phyloP scores from a whole-genome alignment of 352 stramenopile genomes.

The Globisporangium emineosum region DNA sequence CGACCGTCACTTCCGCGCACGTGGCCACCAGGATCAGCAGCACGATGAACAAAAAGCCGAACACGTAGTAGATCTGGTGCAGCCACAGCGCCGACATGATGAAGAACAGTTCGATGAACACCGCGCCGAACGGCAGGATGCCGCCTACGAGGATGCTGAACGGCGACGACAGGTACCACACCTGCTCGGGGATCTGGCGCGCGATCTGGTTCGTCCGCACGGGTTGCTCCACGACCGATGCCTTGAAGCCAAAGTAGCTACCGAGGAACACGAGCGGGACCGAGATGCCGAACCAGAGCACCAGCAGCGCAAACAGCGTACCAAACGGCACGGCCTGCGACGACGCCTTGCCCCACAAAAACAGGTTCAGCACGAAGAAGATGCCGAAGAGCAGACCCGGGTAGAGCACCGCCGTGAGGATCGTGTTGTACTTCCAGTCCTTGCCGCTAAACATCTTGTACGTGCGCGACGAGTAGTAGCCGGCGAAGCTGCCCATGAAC shows the following conservation, averaged over 20 bases:
- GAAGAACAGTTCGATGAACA: slow-evolving; percentile 99
- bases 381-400: slow-evolving; percentile 91
- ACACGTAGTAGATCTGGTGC: slow-evolving; percentile 99
- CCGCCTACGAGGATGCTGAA: slow-evolving; percentile 96
- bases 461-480: slow-evolving; percentile 94
- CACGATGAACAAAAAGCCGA: slow-evolving; percentile 99
- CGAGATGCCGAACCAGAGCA: slow-evolving; percentile 98
- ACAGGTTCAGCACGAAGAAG: slow-evolving; percentile 97
- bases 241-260: slow-evolving; percentile 95
- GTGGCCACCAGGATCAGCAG: slow-evolving; percentile 97
- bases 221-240: slow-evolving; percentile 82
- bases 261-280: slow-evolving; percentile 98
- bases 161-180: slow-evolving; percentile 95
- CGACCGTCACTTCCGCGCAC: slow-evolving; percentile 98
- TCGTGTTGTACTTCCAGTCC: slow-evolving; percentile 96
- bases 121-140: slow-evolving; percentile 98
- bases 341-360: slow-evolving; percentile 88
- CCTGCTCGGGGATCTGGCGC: slow-evolving; percentile 90
- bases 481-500: slow-evolving; percentile 96
- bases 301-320: slow-evolving; percentile 95
- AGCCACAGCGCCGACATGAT: slow-evolving; percentile 99
- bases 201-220: slow-evolving; percentile 90
- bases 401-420: slow-evolving; percentile 95
- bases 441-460: slow-evolving; percentile 99
- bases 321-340: slow-evolving; percentile 93